These are phyloP conservation scores for Coniferiporia sulphurascens DNA, from an alignment of 1,284 basidiomycete species.

Conservation along the genomic window DNA sequence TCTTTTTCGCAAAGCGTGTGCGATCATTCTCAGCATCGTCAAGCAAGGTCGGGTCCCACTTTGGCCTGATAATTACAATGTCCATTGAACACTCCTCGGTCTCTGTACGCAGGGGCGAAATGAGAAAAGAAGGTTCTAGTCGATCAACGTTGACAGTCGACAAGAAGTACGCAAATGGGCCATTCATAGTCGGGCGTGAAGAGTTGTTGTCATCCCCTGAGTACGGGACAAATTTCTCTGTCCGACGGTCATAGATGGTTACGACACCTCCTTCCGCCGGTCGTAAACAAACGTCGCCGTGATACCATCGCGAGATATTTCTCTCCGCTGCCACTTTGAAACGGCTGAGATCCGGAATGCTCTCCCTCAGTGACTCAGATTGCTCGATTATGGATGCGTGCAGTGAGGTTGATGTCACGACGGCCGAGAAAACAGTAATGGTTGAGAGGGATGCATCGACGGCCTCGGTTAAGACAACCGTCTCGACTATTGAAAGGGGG, in stretches of 20 bases:
- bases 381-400: slow-evolving; percentile 84
- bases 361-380: slow-evolving; percentile 68
- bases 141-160: slow-evolving; percentile 79
- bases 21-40: slow-evolving; percentile 41
- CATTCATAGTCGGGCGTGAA: slow-evolving; percentile 43
- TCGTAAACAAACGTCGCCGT: slow-evolving; percentile 53
- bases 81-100: slow-evolving; percentile 54
- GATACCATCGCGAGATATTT: slow-evolving; percentile 74
- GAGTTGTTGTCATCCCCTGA: slow-evolving; percentile 25
- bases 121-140: slow-evolving; percentile 77
- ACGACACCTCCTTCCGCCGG: slow-evolving; percentile 41
- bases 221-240: slow-evolving; percentile 46
- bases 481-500: slow-evolving; percentile 58
- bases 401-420: slow-evolving; percentile 76
- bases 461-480: slow-evolving; percentile 33
- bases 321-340: slow-evolving; percentile 80
- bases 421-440: slow-evolving; percentile 34
- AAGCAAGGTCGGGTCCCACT: slow-evolving; percentile 49
- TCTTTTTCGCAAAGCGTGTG: slow-evolving; percentile 41
- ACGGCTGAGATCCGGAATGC: slow-evolving; percentile 74
- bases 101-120: slow-evolving; percentile 53
- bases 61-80: slow-evolving; percentile 78
- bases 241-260: slow-evolving; percentile 55
- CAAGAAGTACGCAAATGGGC: slow-evolving; percentile 86
- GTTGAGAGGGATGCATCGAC: slow-evolving; percentile 17